Evolutionary conservation across 1,139 yeast species (phyloP).

Genomic region (Meyerozyma athensensis): DNA sequence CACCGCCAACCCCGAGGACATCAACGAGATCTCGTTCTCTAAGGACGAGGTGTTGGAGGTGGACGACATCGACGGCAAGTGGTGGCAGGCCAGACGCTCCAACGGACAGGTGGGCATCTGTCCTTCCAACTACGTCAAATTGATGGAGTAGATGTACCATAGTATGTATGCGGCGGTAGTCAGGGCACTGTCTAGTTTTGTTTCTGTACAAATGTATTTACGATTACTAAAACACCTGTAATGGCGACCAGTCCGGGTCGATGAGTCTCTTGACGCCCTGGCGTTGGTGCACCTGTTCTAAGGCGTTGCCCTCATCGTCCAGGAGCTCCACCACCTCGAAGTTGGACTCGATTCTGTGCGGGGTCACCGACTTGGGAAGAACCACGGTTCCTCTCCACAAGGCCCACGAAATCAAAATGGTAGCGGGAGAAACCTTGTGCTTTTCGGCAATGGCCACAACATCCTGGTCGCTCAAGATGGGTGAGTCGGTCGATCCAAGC

Average conservation of each 20-base stretch:
- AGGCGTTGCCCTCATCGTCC: conserved; percentile 35
- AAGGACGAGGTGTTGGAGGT: conserved; percentile 90
- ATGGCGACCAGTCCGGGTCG: conserved; percentile 14
- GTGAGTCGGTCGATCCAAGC: conserved; percentile 66
- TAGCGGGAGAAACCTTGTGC: conserved; percentile 53
- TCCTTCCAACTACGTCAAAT: conserved; percentile 88
- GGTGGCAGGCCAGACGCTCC: conserved; percentile 96
- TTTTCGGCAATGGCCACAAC: conserved; percentile 51
- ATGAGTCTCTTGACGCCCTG: conserved; percentile 15
- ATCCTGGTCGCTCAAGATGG: conserved; percentile 49
- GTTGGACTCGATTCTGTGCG: conserved; percentile 57
- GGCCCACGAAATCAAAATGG: conserved; percentile 68
- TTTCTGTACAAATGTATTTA: conserved; percentile 1
- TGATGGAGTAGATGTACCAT: conserved; percentile 34
- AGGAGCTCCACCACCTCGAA: conserved; percentile 46
- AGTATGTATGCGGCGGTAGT: neutral
- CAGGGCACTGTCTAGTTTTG: neutral
- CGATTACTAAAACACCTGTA: conserved; percentile 10
- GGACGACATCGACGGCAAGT: conserved; percentile 89
- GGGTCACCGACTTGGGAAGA: conserved; percentile 70
- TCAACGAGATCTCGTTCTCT: conserved; percentile 83
- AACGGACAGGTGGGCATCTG: conserved; percentile 95
- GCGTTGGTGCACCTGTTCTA: conserved; percentile 12
- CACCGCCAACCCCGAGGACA: conserved; percentile 91
- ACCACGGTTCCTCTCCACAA: conserved; percentile 65